A percentile compares a stretch with the other conserved stretches of the same genome.
phyloP scores from a whole-genome alignment of 331 rosid species.

The Telfairia occidentalis region DNA sequence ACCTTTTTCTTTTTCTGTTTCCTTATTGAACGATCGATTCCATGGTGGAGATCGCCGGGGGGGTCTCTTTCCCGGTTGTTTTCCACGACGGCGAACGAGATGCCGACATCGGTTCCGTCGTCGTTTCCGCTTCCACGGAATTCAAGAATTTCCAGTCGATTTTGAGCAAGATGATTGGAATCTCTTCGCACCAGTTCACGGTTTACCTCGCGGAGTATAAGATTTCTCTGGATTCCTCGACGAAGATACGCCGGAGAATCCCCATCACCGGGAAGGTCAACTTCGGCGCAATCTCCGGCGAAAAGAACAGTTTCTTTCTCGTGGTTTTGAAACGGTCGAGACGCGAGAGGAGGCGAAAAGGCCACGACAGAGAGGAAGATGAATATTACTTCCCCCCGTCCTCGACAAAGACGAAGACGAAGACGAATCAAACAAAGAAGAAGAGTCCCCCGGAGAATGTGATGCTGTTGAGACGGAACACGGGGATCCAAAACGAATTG shows the following conservation, averaged over 20 bases:
- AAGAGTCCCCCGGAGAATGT: slow-evolving; percentile 32
- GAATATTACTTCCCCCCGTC: not conserved
- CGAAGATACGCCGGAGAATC: slow-evolving; percentile 21
- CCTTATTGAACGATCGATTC: not conserved
- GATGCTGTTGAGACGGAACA: slow-evolving; percentile 37
- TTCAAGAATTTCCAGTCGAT: slow-evolving; percentile 28
- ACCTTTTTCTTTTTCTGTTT: not conserved
- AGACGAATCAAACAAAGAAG: not conserved
- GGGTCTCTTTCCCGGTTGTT: slow-evolving; percentile 27
- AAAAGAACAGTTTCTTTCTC: slow-evolving; percentile 35
- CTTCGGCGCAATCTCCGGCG: slow-evolving; percentile 28
- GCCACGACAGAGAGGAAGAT: slow-evolving; percentile 6
- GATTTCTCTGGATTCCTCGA: slow-evolving; percentile 5
- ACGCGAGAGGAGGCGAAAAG: slow-evolving; percentile 30
- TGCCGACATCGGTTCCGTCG: slow-evolving; percentile 30
- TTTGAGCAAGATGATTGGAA: slow-evolving; percentile 40
- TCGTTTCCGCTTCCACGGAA: slow-evolving; percentile 25
- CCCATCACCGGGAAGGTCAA: slow-evolving; percentile 47
- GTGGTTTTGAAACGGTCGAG: slow-evolving; percentile 41
- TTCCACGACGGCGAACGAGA: slow-evolving; percentile 40
- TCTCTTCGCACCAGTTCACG: slow-evolving; percentile 43
- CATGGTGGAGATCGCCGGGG: slow-evolving; percentile 24
- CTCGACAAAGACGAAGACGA: not conserved
- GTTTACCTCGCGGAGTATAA: slow-evolving; percentile 25
- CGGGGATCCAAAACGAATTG: slow-evolving; percentile 2